Conservation (phyloP, 208 protist species). For the Leptomonas seymouri region DNA sequence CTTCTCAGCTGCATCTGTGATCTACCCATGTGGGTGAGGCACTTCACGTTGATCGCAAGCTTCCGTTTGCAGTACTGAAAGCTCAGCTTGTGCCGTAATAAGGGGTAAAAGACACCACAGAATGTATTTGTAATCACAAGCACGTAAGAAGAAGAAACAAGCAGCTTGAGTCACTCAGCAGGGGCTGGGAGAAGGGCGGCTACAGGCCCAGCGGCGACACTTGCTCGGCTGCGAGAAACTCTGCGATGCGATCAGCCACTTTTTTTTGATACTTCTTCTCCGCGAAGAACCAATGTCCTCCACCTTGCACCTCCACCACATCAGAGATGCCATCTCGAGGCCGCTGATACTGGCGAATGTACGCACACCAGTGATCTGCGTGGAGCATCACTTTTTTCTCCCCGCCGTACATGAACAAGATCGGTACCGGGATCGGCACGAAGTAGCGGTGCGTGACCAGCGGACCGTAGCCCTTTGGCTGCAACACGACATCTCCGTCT, state of each 20-base stretch:
- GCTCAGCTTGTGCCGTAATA: too few relatives aligned
- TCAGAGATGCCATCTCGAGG: conserved; percentile 64
- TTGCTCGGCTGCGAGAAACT: conserved; percentile 46
- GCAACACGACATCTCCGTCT: conserved; percentile 21
- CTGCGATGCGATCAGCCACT: conserved; percentile 49
- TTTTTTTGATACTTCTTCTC: conserved; percentile 51
- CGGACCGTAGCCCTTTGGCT: conserved; percentile 32
- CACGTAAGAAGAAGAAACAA: neutral
- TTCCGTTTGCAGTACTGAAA: too few relatives aligned
- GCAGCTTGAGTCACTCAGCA: neutral
- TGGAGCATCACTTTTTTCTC: conserved; percentile 58
- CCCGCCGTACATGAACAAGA: conserved; percentile 77
- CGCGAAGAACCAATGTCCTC: conserved; percentile 83
- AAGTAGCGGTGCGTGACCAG: conserved; percentile 59
- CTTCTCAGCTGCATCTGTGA: neutral
- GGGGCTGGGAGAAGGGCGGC: neutral
- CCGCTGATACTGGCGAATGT: conserved; percentile 56
- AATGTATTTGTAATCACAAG: too few relatives aligned
- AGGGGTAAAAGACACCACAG: too few relatives aligned
- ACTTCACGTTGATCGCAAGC: too few relatives aligned
- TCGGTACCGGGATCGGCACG: conserved; percentile 57
- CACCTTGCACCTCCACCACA: conserved; percentile 64
- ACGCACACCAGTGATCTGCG: conserved; percentile 62
- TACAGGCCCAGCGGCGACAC: neutral
- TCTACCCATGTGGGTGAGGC: too few relatives aligned